These are phyloP conservation scores for Tricholoma sp. DNA, from an alignment of 768 basidiomycete species.

Conservation along the genomic window DNA sequence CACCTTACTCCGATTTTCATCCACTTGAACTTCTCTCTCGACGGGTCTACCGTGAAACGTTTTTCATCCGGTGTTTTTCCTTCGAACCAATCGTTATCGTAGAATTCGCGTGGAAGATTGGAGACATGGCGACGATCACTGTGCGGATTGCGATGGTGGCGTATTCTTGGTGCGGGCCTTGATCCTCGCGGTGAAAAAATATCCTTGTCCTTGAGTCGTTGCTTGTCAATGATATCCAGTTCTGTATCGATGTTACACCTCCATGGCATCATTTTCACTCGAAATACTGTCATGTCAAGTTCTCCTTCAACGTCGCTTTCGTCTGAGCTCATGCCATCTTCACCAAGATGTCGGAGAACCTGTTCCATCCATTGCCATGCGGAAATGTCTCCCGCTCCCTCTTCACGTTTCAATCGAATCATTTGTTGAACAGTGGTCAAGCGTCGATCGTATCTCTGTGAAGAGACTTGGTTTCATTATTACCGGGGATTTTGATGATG, in stretches of 20 bases:
- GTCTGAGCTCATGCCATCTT: slow-evolving; percentile 13
- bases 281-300: background rate
- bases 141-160: background rate
- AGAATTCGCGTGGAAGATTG: background rate
- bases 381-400: slow-evolving; percentile 1
- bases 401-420: slow-evolving; percentile 2
- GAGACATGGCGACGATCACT: background rate
- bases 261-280: slow-evolving; percentile 9
- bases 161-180: background rate
- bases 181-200: slow-evolving; percentile 3
- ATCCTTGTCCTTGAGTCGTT: slow-evolving; percentile 3
- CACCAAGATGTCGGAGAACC: slow-evolving; percentile 5
- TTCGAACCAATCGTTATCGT: background rate
- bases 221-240: slow-evolving; percentile 6
- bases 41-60: background rate
- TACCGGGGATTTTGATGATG: background rate
- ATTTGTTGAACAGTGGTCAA: background rate
- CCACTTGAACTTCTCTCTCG: background rate
- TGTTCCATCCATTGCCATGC: slow-evolving; percentile 7
- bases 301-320: slow-evolving; percentile 9
- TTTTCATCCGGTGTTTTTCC: background rate
- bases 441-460: background rate
- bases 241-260: slow-evolving; percentile 4
- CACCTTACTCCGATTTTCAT: background rate
- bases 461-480: background rate